Evolutionary conservation across 164 flowering plant genomes (phyloP), one percentile per base, ranked within the genome.

Genomic region (grape (Vitis vinifera)): DNA sequence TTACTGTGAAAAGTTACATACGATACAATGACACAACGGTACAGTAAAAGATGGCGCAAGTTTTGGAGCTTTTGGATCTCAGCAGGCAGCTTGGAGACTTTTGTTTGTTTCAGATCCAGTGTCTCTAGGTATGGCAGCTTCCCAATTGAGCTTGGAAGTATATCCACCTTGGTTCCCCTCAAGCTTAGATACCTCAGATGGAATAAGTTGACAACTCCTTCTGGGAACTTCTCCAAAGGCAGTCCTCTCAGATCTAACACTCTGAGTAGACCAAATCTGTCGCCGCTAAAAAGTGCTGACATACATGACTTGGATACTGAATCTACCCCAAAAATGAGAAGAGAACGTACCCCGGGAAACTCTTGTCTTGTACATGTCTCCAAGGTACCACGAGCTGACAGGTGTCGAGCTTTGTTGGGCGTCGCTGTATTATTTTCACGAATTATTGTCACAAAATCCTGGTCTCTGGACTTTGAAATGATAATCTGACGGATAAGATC

Each of bases 91-190:
- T 53, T 48, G 17, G 9, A 23, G 1, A 74, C 72, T 3, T 2
- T 11, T 3, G 72, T 63, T 8, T 48, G 14, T 11, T 29, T 67
- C 23, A 71, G 51, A 57, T 70, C 60, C 50, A 65, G 55, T 6
- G 75, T 75, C 48, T 65, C 70, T 10, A 64, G 48, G 19, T 74
- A 51, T 16, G 13, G 50, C 4, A 74, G 69, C 59, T 59, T 64
- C 6, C 62, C 53, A 3, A 74, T n/a, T 0, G 69, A 64, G 16
- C 44, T 23, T 3, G 73, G 73, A 48, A 69, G 17, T 1, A 1
- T 9, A 1, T 7, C 47, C 13, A 69, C 17, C 9, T 59, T 30
- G 9, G 67, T 65, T 2, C 49, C 15, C 17, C 57, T 65, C 51
- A 59, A 19, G 55, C 62, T 75, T 12, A 73, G 48, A 23, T 67